phyloP scores from a whole-genome alignment of 2,329 filamentous ascomycete species.

The Clarireedia homoeocarpa region DNA sequence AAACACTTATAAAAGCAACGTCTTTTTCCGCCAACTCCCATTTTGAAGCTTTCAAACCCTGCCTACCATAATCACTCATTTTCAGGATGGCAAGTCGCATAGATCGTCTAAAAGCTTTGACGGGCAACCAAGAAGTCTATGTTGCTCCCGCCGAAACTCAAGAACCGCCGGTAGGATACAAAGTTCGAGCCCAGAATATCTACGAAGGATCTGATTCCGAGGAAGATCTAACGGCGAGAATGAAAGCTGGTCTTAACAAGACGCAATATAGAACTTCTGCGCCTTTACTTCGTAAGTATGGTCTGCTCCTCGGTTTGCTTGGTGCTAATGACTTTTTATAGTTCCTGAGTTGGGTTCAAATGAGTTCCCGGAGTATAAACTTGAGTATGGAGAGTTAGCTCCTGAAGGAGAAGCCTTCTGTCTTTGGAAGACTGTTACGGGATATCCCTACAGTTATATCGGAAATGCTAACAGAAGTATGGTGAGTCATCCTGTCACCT shows the following conservation, averaged over 20 bases:
- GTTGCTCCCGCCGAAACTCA: not conserved
- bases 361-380: constrained; percentile 8
- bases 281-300: not conserved
- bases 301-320: too few species aligned
- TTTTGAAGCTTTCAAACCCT: not conserved
- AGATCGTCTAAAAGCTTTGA: constrained; percentile 2
- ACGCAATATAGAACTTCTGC: not conserved
- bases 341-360: constrained; percentile 4
- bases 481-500: not conserved
- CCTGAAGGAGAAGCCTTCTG: constrained; percentile 33
- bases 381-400: constrained; percentile 23
- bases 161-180: not conserved
- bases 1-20: not conserved
- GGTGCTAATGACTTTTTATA: not conserved
- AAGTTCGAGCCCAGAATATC: not conserved
- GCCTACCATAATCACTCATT: not conserved
- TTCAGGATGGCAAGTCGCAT: not conserved
- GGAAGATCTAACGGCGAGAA: not conserved
- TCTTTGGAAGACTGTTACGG: constrained; percentile 45
- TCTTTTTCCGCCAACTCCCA: not conserved
- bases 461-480: constrained; percentile 39
- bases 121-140: not conserved
- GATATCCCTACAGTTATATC: constrained; percentile 54
- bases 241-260: not conserved
- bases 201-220: constrained; percentile 1